Conservation (phyloP, 2,329 filamentous ascomycete species). For the Pseudogymnoascus sp. region DNA sequence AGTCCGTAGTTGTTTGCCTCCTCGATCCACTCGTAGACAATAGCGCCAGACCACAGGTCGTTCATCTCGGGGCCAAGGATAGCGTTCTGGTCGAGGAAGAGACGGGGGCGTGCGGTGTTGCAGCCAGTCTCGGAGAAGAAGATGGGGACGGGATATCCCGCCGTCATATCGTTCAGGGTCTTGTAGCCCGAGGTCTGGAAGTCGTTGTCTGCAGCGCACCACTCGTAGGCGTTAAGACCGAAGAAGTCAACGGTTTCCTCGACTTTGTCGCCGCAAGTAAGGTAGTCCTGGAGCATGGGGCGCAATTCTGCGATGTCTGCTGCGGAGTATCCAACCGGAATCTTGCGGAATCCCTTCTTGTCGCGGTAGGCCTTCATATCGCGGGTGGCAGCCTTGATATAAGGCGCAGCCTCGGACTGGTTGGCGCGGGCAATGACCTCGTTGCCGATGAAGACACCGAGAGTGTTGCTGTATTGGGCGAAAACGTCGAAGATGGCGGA, state of each 20-base stretch:
- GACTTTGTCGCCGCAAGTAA: constrained; percentile 67
- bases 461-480: constrained; percentile 68
- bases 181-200: constrained; percentile 63
- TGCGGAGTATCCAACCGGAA: constrained; percentile 81
- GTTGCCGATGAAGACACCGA: constrained; percentile 83
- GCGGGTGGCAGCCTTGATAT: constrained; percentile 71
- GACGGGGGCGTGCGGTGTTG: constrained; percentile 55
- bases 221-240: constrained; percentile 77
- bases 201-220: constrained; percentile 52
- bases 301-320: constrained; percentile 69
- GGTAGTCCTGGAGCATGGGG: constrained; percentile 59
- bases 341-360: constrained; percentile 66
- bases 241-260: constrained; percentile 75
- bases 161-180: constrained; percentile 58
- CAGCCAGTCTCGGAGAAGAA: constrained; percentile 89
- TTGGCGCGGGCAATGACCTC: constrained; percentile 65
- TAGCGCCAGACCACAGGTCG: constrained; percentile 63
- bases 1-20: constrained; percentile 79
- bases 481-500: constrained; percentile 70
- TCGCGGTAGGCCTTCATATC: constrained; percentile 79
- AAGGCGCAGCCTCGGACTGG: constrained; percentile 63
- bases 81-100: constrained; percentile 65
- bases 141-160: constrained; percentile 71
- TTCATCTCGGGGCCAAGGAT: constrained; percentile 72
- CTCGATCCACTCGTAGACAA: constrained; percentile 86